Evolutionary conservation across 257 asterid genomes (phyloP), one percentile per base, ranked within the genome.

Genomic region (Lycium barbarum): DNA sequence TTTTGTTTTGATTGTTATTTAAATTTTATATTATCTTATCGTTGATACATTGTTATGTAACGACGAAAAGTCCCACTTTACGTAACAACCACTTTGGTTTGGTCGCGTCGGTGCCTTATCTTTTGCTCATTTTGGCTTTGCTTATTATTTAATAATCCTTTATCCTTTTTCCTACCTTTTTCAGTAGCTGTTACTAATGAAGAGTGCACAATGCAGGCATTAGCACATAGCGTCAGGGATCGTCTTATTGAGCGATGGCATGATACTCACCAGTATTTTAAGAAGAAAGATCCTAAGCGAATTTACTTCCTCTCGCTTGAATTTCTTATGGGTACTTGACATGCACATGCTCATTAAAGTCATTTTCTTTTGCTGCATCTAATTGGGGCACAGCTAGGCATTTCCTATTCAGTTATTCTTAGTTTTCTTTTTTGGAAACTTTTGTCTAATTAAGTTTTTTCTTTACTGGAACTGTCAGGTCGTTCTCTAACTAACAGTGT

Each of bases 221-320:
- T 90, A 78, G 85, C 93, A 5, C 91, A 88, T 68, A 90, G 91
- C 81, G 90, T 90, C 35, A 87, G 93, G 80, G 93, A 89, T 83
- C 87, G 93, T 70, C 89, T 90, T 73, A 90, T 89, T 83, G 93
- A 90, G 86, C 87, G 91, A 82, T 90, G 93, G 93, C 93, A 90
- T 68, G 93, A 90, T 89, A 90, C 91, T 66, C 91, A 90, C 79
- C 89, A 67, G 38, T 85, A 90, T 58, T 86, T 90, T 78, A 90
- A 90, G 88, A 89, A 87, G 84, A 87, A 87, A 55, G 91, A 90
- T 74, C 93, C 93, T 10, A 90, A 90, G 89, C 90, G 93, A 84
- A 84, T 90, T 26, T 90, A 89, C 85, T 90, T 90, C 86, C 91
- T 90, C 53, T 90, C 93, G 18, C 90, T 90, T 38, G 91, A 90